Percentiles rank a stretch among this genome's conserved stretches.
These are phyloP conservation scores for Suillus subalutaceus DNA, from an alignment of 768 basidiomycete species.

Conservation along the genomic window DNA sequence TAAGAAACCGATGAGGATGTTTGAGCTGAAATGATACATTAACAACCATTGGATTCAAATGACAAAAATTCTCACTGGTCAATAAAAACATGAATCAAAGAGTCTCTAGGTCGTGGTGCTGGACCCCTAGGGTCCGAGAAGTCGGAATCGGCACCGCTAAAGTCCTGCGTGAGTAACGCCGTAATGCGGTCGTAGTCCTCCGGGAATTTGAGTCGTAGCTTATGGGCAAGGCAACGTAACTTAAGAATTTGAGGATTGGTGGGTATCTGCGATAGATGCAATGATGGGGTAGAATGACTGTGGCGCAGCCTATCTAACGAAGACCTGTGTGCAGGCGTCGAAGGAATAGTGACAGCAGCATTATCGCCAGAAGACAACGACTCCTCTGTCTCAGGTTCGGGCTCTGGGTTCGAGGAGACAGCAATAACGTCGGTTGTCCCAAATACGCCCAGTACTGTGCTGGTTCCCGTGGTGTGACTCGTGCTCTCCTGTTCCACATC, in stretches of 20 bases:
- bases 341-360: constrained; percentile 23
- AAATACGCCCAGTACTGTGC: not conserved
- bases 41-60: not conserved
- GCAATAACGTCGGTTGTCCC: constrained; percentile 24
- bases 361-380: constrained; percentile 34
- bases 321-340: constrained; percentile 31
- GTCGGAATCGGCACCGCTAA: constrained; percentile 37
- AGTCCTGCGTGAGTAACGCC: constrained; percentile 35
- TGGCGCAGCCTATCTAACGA: constrained; percentile 38
- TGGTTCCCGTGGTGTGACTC: constrained; percentile 1
- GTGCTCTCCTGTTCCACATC: constrained; percentile 8
- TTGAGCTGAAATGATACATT: constrained; percentile 57
- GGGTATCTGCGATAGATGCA: constrained; percentile 43
- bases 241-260: constrained; percentile 52
- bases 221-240: constrained; percentile 56
- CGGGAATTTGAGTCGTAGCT: constrained; percentile 58
- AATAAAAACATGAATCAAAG: constrained; percentile 43
- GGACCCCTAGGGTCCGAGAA: constrained; percentile 38
- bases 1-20: constrained; percentile 85
- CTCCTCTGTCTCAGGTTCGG: constrained; percentile 24
- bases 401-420: constrained; percentile 22
- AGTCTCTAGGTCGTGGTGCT: constrained; percentile 34
- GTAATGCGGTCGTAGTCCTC: constrained; percentile 45
- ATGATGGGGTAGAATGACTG: constrained; percentile 50
- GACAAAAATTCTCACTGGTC: constrained; percentile 43